Conservation (phyloP, 2,329 filamentous ascomycete species). For the Botrytis aclada region DNA sequence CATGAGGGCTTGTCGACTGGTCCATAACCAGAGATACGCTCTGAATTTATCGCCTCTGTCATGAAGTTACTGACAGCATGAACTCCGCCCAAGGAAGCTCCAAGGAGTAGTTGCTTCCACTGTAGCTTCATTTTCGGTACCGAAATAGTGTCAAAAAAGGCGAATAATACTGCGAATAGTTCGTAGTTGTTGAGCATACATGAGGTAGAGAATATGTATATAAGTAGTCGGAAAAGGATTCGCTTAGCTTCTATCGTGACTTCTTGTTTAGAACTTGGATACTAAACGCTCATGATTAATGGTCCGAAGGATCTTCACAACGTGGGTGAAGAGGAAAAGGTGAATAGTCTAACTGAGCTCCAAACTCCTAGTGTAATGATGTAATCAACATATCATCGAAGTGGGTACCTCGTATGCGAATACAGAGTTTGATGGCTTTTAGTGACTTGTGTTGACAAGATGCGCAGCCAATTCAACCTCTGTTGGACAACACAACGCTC, state of each 20-base stretch:
- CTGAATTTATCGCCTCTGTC: neutral
- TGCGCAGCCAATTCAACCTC: neutral
- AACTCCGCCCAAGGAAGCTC: neutral
- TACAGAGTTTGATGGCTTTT: neutral
- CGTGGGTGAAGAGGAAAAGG: neutral
- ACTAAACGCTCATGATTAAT: neutral
- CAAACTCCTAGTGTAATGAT: neutral
- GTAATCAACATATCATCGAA: neutral
- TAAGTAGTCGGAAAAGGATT: neutral
- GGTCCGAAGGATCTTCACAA: neutral
- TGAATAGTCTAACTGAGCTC: neutral
- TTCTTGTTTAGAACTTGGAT: neutral
- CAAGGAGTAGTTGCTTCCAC: neutral
- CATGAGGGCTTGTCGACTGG: slow-evolving; percentile 3
- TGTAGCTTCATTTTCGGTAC: neutral
- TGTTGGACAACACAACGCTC: neutral
- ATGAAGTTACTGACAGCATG: slow-evolving; percentile 6
- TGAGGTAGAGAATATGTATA: neutral
- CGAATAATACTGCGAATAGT: neutral
- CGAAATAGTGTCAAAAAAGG: neutral
- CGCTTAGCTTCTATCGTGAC: neutral
- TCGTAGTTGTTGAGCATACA: neutral
- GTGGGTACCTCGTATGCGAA: neutral
- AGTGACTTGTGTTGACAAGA: neutral
- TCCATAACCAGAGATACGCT: slow-evolving; percentile 5